Evolutionary conservation across 2,329 filamentous ascomycete genomes (phyloP).

Genomic region (Ceratocystis variospora): DNA sequence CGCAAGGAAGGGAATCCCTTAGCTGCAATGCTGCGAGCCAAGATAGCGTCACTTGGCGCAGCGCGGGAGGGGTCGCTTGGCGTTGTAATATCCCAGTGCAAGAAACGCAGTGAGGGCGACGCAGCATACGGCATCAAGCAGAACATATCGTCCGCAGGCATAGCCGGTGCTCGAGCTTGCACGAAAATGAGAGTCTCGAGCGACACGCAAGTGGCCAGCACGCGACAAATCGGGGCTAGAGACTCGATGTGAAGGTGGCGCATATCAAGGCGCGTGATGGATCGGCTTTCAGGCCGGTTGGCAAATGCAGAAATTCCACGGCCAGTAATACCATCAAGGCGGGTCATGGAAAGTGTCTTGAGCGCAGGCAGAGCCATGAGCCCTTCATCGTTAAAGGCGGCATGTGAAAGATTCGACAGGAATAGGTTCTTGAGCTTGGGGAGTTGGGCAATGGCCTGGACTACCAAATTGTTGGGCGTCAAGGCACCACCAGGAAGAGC

Average conservation of each 20-base stretch:
- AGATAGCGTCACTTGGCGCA: constrained; percentile 40
- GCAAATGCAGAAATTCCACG: constrained; percentile 44
- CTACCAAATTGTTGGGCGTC: constrained; percentile 39
- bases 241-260: constrained; percentile 44
- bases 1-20: constrained; percentile 49
- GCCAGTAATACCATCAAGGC: constrained; percentile 42
- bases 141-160: constrained; percentile 40
- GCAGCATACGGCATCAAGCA: constrained; percentile 53
- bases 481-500: constrained; percentile 43
- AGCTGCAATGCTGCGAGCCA: constrained; percentile 48
- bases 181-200: constrained; percentile 41
- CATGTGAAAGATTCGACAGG: constrained; percentile 41
- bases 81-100: constrained; percentile 53
- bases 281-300: constrained; percentile 33
- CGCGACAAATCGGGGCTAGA: constrained; percentile 43
- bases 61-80: constrained; percentile 31
- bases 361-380: constrained; percentile 43
- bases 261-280: constrained; percentile 38
- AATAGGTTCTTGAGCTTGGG: constrained; percentile 45
- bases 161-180: constrained; percentile 40
- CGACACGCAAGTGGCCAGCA: constrained; percentile 40
- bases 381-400: constrained; percentile 43
- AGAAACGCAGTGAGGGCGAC: constrained; percentile 36
- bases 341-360: constrained; percentile 40
- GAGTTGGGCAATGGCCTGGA: constrained; percentile 36